Conservation (phyloP, 139 green algal genomes). For the Chlorella sp. region DNA sequence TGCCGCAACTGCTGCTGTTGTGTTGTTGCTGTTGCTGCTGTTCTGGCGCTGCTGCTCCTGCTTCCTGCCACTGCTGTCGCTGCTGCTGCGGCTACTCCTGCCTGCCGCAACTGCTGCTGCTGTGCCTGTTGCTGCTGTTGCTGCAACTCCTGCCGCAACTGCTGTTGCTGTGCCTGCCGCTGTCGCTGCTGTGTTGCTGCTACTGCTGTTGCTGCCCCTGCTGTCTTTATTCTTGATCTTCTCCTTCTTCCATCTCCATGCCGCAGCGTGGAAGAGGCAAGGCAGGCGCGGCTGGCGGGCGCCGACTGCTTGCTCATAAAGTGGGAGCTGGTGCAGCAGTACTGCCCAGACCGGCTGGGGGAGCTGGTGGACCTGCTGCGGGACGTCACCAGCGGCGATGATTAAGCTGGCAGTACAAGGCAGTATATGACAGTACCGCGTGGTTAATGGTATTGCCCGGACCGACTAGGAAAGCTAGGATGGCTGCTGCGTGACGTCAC, state of each 20-base stretch:
- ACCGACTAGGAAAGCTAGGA: neutral
- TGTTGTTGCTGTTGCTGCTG: too few relatives aligned
- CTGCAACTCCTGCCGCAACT: neutral
- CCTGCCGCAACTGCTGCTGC: neutral
- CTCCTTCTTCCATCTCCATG: neutral
- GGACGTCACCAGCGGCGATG: slow-evolving; percentile 54
- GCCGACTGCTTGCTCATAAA: slow-evolving; percentile 80
- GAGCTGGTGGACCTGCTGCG: slow-evolving; percentile 55
- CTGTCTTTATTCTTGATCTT: too few relatives aligned
- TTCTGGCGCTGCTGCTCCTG: too few relatives aligned
- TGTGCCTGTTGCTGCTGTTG: neutral
- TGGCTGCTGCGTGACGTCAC: too few relatives aligned
- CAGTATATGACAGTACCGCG: too few relatives aligned
- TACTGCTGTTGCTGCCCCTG: neutral
- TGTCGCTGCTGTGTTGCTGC: too few relatives aligned
- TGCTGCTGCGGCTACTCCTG: neutral
- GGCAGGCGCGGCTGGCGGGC: slow-evolving; percentile 59
- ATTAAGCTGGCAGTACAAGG: slow-evolving; percentile 36
- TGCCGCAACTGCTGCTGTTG: neutral
- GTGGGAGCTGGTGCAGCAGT: slow-evolving; percentile 64
- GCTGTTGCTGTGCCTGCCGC: too few relatives aligned
- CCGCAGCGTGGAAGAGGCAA: slow-evolving; percentile 66
- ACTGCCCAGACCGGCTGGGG: neutral
- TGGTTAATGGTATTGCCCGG: too few relatives aligned
- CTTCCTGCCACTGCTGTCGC: too few relatives aligned